A percentile compares a stretch with the other conserved stretches of the same genome.
phyloP scores from a whole-genome alignment of 805 yeast genomes.

The Scheffersomyces lignosus region DNA sequence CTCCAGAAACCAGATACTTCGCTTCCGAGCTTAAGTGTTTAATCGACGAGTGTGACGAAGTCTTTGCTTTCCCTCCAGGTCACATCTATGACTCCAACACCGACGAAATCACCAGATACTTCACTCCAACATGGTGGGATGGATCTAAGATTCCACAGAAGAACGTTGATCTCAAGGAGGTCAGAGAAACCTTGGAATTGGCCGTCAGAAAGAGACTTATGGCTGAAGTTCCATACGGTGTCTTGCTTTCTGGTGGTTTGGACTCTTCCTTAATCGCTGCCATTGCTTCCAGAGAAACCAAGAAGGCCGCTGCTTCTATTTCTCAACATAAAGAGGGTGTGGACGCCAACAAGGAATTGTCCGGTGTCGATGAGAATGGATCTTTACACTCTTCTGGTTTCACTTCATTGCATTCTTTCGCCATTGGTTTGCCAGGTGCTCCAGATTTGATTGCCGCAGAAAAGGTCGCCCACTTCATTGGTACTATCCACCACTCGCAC shows the following conservation, averaged over 20 bases:
- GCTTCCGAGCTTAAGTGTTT: conserved; percentile 95
- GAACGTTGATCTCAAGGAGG: conserved; percentile 67
- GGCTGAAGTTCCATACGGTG: conserved; percentile 99
- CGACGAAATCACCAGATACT: conserved; percentile 83
- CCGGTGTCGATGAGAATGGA: conserved; percentile 92
- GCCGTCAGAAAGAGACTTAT: conserved; percentile 98
- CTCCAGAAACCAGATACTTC: conserved; percentile 79
- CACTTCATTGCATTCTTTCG: conserved; percentile 88
- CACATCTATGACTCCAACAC: conserved; percentile 92
- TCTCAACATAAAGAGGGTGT: conserved; percentile 46
- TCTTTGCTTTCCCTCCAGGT: conserved; percentile 97
- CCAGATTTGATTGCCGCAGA: conserved; percentile 97
- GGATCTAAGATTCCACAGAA: conserved; percentile 69
- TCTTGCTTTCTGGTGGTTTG: conserved; percentile 92
- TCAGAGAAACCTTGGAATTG: conserved; percentile 82
- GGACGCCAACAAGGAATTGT: conserved; percentile 67
- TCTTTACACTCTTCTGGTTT: conserved; percentile 75
- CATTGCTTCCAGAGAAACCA: conserved; percentile 95
- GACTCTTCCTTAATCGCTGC: conserved; percentile 96
- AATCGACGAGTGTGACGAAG: conserved; percentile 90
- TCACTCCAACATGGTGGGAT: conserved; percentile 94
- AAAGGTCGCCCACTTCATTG: conserved; percentile 94
- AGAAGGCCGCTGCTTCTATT: conserved; percentile 61
- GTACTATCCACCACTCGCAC: conserved; percentile 96
- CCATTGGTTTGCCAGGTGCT: conserved; percentile 95